These are phyloP conservation scores for Trypanosomatidae sp. DNA, from an alignment of 208 protist species.

Conservation along the genomic window DNA sequence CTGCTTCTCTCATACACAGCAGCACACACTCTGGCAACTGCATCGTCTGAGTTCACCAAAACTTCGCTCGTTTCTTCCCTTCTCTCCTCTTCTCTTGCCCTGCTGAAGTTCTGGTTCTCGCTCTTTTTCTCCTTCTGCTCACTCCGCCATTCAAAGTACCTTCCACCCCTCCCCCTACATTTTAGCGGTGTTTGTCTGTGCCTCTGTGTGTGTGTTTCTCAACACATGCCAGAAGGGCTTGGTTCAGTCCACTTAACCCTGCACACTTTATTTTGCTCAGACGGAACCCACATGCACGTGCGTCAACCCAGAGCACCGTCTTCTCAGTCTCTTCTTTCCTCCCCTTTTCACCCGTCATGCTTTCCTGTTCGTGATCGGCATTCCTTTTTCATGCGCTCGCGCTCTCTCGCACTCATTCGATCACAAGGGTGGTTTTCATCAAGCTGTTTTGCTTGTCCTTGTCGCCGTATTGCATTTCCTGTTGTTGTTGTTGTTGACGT, in stretches of 20 bases:
- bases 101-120: not conserved
- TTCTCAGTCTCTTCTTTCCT: not conserved
- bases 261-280: not conserved
- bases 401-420: not conserved
- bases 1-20: not conserved
- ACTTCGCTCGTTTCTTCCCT: not conserved
- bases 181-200: not conserved
- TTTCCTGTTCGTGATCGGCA: not conserved
- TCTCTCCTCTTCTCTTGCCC: not conserved
- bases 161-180: not conserved
- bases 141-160: not conserved
- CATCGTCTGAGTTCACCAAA: not conserved
- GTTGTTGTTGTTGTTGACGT: conserved; percentile 1
- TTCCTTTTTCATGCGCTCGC: not conserved
- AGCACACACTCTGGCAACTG: not conserved
- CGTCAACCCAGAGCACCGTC: too few relatives aligned
- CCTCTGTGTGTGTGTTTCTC: not conserved
- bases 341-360: not conserved
- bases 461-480: not conserved
- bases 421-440: too few relatives aligned
- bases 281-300: not conserved
- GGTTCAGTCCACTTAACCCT: not conserved
- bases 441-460: not conserved
- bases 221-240: not conserved
- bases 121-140: not conserved